A percentile compares a stretch with the other conserved stretches of the same genome.
phyloP scores from a whole-genome alignment of 768 basidiomycete species.

The Phylloporus scabripes region DNA sequence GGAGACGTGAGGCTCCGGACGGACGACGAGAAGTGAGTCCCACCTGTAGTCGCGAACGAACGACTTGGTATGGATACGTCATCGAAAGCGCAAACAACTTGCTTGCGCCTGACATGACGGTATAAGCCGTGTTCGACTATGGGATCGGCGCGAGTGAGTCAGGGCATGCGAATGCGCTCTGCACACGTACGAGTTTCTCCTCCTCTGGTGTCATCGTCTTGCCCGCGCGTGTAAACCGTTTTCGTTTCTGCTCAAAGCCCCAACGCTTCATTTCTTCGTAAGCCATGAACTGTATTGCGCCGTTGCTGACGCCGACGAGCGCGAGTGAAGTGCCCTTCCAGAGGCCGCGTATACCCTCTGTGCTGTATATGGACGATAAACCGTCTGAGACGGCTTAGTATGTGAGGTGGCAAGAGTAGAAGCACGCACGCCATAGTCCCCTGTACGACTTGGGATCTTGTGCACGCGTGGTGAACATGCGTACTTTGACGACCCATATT shows the following conservation, averaged over 20 bases:
- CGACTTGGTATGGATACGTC: constrained; percentile 97
- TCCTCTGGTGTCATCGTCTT: constrained; percentile 62
- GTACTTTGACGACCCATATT: constrained; percentile 95
- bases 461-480: constrained; percentile 83
- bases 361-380: constrained; percentile 57
- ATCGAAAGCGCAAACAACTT: constrained; percentile 77
- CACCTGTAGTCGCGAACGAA: constrained; percentile 91
- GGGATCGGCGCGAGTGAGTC: background rate
- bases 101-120: constrained; percentile 85
- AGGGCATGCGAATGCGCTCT: background rate
- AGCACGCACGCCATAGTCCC: constrained; percentile 60
- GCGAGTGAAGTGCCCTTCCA: constrained; percentile 87
- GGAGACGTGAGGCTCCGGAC: background rate
- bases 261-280: constrained; percentile 95
- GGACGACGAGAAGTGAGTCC: constrained; percentile 9
- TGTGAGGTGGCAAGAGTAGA: background rate
- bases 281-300: constrained; percentile 91
- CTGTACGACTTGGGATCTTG: constrained; percentile 71
- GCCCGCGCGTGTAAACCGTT: constrained; percentile 55
- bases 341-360: constrained; percentile 75
- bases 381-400: constrained; percentile 46
- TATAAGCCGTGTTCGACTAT: constrained; percentile 89
- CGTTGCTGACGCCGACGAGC: constrained; percentile 89
- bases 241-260: constrained; percentile 76
- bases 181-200: constrained; percentile 74